Conservation (phyloP, 352 stramenopile genomes). For the Globisporangium iwayamae region DNA sequence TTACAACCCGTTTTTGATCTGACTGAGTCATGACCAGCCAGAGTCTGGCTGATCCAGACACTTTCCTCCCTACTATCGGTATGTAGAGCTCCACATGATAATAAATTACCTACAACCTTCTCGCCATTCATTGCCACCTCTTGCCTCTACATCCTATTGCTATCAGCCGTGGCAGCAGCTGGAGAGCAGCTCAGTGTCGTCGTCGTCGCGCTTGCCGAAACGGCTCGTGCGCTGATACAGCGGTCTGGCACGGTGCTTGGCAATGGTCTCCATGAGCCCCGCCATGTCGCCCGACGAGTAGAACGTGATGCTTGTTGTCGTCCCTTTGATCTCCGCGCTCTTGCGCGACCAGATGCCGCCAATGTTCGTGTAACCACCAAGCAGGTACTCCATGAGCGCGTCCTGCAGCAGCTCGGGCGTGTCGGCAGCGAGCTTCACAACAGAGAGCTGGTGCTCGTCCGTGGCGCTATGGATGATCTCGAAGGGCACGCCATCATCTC, state of each 20-base stretch:
- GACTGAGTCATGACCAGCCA: too few species aligned
- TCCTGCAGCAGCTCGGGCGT: slow-evolving; percentile 20
- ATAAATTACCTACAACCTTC: slow-evolving; percentile 7
- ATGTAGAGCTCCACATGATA: too few species aligned
- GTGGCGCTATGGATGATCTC: slow-evolving; percentile 30
- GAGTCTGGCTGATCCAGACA: background rate
- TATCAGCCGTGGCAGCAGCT: slow-evolving; percentile 2
- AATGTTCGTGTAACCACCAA: slow-evolving; percentile 22
- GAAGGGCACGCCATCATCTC: slow-evolving; percentile 14
- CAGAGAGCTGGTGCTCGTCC: slow-evolving; percentile 24
- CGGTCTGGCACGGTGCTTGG: slow-evolving; percentile 11
- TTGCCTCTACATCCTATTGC: background rate
- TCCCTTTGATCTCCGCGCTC: slow-evolving; percentile 12
- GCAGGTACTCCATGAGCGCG: slow-evolving; percentile 26
- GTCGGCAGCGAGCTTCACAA: slow-evolving; percentile 28
- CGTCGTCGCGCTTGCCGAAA: slow-evolving; percentile 15
- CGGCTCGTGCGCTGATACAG: slow-evolving; percentile 24
- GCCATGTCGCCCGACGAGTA: slow-evolving; percentile 33
- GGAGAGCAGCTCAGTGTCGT: background rate
- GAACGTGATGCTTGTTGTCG: slow-evolving; percentile 22
- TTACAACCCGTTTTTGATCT: too few species aligned
- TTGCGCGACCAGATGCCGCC: slow-evolving; percentile 16
- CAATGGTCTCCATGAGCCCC: slow-evolving; percentile 23
- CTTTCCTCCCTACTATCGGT: background rate
- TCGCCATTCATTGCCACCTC: too few species aligned